These are phyloP conservation scores for Isochrysis galbana DNA, from an alignment of 78 protist species.

Conservation along the genomic window DNA sequence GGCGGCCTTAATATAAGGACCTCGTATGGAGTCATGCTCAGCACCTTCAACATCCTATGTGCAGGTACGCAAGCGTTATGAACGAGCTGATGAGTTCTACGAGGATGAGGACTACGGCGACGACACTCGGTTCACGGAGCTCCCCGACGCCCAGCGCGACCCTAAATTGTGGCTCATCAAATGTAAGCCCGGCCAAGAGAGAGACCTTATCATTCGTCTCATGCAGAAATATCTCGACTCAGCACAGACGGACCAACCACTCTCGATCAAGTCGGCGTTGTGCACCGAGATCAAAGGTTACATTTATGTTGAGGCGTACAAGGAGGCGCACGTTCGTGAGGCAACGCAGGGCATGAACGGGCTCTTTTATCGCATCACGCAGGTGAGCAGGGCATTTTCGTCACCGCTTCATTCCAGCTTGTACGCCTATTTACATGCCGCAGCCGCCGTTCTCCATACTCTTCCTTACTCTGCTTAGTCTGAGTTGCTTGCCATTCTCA, in stretches of 20 bases:
- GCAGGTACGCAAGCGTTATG: background rate
- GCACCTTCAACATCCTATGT: too few relatives aligned
- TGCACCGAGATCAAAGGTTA: slow-evolving; percentile 47
- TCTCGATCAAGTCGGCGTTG: slow-evolving; percentile 46
- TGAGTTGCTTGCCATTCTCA: too few relatives aligned
- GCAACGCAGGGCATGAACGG: background rate
- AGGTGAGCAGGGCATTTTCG: background rate
- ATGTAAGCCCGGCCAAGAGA: slow-evolving; percentile 62
- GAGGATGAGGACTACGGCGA: background rate
- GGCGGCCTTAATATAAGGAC: too few relatives aligned
- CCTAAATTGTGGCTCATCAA: slow-evolving; percentile 60
- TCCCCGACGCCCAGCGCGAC: slow-evolving; percentile 16
- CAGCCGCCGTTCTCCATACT: too few relatives aligned
- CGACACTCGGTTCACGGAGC: background rate
- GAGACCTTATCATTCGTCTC: slow-evolving; percentile 26
- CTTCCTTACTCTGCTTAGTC: too few relatives aligned
- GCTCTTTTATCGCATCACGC: background rate
- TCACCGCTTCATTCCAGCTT: too few relatives aligned
- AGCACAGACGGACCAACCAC: slow-evolving; percentile 7
- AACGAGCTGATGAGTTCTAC: background rate
- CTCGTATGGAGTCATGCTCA: too few relatives aligned
- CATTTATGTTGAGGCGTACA: slow-evolving; percentile 54
- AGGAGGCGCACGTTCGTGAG: background rate
- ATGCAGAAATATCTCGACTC: slow-evolving; percentile 48
- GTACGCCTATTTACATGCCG: too few relatives aligned